A percentile compares a stretch with the other conserved stretches of the same genome.
Conservation (phyloP, 2,329 filamentous ascomycete species). For the Colletotrichum sp. region DNA sequence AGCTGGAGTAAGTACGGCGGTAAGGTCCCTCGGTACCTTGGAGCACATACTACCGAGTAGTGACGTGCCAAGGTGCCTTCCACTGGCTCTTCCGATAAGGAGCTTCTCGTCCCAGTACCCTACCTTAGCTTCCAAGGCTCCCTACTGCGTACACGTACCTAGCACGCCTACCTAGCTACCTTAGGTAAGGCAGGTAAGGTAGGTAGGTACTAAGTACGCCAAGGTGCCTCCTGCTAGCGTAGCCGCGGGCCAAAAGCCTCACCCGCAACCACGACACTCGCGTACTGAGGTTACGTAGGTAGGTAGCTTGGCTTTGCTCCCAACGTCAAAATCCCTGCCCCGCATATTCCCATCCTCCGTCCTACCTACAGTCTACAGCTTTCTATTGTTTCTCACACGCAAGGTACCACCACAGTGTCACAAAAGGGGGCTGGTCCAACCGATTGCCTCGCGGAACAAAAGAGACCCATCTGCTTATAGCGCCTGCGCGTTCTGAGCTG, state of each 20-base stretch:
- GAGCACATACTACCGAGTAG: not conserved
- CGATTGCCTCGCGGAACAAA: not conserved
- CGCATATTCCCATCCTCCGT: not conserved
- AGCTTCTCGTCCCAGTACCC: not conserved
- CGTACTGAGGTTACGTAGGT: not conserved
- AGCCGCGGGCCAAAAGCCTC: slow-evolving; percentile 11
- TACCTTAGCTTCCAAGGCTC: not conserved
- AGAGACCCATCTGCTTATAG: not conserved
- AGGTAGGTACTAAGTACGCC: not conserved
- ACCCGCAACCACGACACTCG: not conserved
- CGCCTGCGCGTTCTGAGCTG: not conserved
- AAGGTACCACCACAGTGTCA: not conserved
- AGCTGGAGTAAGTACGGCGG: not conserved
- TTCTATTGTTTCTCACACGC: not conserved
- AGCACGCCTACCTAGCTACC: too few species aligned
- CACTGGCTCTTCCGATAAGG: not conserved
- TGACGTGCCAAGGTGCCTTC: not conserved
- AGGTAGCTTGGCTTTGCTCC: not conserved
- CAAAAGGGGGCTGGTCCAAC: not conserved
- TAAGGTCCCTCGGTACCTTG: not conserved
- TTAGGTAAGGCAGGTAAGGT: not conserved
- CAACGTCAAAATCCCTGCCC: not conserved
- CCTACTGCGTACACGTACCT: not conserved
- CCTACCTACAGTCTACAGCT: not conserved
- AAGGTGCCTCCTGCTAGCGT: not conserved